Evolutionary conservation across 2,329 filamentous ascomycete genomes (phyloP).

Genomic region (Colletotrichum sp.): DNA sequence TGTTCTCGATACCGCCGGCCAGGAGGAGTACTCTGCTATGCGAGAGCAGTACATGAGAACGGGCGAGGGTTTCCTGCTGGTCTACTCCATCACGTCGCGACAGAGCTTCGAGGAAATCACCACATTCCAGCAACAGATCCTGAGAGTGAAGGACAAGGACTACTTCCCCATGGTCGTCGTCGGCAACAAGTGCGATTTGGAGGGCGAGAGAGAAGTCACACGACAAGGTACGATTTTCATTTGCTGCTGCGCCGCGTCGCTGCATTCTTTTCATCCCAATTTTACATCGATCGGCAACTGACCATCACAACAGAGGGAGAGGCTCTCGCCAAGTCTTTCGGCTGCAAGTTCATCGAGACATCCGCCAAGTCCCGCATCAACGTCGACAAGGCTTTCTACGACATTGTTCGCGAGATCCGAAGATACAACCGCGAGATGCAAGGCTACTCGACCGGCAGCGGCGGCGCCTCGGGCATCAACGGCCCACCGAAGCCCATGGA

Average conservation of each 20-base stretch:
- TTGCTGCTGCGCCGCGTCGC: not conserved
- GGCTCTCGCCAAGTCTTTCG: slow-evolving; percentile 82
- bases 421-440: slow-evolving; percentile 99
- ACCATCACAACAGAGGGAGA: slow-evolving; percentile 76
- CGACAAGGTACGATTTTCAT: slow-evolving; percentile 74
- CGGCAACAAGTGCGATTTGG: slow-evolving; percentile 99
- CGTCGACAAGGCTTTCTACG: slow-evolving; percentile 98
- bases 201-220: slow-evolving; percentile 87
- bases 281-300: not conserved
- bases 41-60: slow-evolving; percentile 99
- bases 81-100: slow-evolving; percentile 97
- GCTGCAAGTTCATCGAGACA: slow-evolving; percentile 99
- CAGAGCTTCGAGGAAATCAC: slow-evolving; percentile 99
- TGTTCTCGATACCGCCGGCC: slow-evolving; percentile 96
- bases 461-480: slow-evolving; percentile 64
- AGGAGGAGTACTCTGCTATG: slow-evolving; percentile 99
- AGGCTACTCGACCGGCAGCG: slow-evolving; percentile 77
- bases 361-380: slow-evolving; percentile 98
- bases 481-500: slow-evolving; percentile 78
- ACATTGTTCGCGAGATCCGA: slow-evolving; percentile 96
- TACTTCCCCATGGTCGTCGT: slow-evolving; percentile 99
- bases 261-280: not conserved
- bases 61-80: slow-evolving; percentile 94
- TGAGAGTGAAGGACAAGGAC: slow-evolving; percentile 99
- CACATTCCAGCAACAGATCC: slow-evolving; percentile 98